Base-by-base conservation (phyloP, 331 rosid species). In the Quercus tomentella region DNA sequence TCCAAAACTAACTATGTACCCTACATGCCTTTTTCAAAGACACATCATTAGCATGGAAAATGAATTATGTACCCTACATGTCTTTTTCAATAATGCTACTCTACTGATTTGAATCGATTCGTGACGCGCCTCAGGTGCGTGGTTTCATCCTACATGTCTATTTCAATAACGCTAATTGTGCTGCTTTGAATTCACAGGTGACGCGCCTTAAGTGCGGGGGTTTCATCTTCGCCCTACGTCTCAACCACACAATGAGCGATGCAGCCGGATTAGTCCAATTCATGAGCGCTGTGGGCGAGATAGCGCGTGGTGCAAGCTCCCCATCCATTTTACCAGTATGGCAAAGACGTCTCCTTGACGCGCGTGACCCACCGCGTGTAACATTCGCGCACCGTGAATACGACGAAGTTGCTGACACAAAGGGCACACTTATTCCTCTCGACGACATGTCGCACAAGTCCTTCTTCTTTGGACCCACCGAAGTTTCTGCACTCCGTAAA, bases 311-410 rank as follows among this genome's bases (percentile, higher is more conserved):
- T 4, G 82, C 77, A 2, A 1, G 1, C 1, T 8, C 52, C 12
- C 82, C 73, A 17, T 79, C 72, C 5, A 49, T 71, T 8, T 37
- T 4, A 6, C 82, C 82, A 1, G 72, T 79, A 33, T 79, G 82
- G 82, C 77, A 58, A 23, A 52, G 82, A 43, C 43, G 61, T 2
- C 73, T 72, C 35, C 70, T 79, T 1, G n/a, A 45, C 1, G 65
- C 73, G 14, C 14, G 77, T 33, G 56, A 79, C 26, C 82, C 77
- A 31, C 77, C 82, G 0, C 35, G n/a, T 4, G 4, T 79, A 0
- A 45, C 65, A 17, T 43, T 23, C 49, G 4, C 37, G 0, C 82
- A 72, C 11, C 73, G 22, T 1, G 74, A 77, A 18, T 77, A 41
- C 5, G 80, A 52, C 4, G 66, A 23, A 21, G 30, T 23, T 16